A percentile compares a stretch with the other conserved stretches of the same genome.
Evolutionary conservation across 306 rosid species (phyloP).

Genomic region (Erythrophleum fordii): DNA sequence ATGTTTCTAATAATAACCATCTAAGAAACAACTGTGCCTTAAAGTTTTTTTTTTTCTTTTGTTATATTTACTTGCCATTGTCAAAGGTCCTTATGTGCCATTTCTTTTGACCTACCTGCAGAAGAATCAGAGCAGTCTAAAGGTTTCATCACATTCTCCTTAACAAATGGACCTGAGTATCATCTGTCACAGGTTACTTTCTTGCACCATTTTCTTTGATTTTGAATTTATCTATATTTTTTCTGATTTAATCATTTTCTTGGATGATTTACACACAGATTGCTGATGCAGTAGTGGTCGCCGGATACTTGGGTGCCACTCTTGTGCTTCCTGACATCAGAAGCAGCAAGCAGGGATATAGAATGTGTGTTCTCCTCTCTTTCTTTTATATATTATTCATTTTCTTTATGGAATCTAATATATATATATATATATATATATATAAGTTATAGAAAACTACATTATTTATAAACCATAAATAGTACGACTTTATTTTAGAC

Average conservation of each 20-base stretch:
- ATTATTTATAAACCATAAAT: no score
- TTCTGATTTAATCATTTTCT: slow-evolving; percentile 17
- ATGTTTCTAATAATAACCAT: no score
- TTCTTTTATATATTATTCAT: background rate
- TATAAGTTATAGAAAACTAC: no score
- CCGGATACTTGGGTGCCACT: slow-evolving; percentile 50
- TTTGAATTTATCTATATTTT: background rate
- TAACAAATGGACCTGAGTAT: slow-evolving; percentile 53
- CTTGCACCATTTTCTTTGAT: background rate
- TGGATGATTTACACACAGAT: slow-evolving; percentile 40
- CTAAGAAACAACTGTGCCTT: no score
- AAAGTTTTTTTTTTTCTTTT: no score
- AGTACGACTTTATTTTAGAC: no score
- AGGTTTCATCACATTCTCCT: slow-evolving; percentile 49
- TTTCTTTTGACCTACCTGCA: background rate
- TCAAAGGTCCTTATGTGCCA: background rate
- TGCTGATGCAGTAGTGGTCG: slow-evolving; percentile 53
- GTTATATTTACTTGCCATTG: no score
- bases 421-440: background rate
- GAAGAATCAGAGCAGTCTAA: slow-evolving; percentile 37
- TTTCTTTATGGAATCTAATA: no score
- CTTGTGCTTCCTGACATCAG: slow-evolving; percentile 55
- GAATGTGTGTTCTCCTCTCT: slow-evolving; percentile 15
- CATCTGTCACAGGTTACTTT: slow-evolving; percentile 44
- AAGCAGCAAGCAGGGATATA: slow-evolving; percentile 40